Base-by-base conservation (phyloP, 805 yeast genomes). In the Middelhovenomyces tepae region DNA sequence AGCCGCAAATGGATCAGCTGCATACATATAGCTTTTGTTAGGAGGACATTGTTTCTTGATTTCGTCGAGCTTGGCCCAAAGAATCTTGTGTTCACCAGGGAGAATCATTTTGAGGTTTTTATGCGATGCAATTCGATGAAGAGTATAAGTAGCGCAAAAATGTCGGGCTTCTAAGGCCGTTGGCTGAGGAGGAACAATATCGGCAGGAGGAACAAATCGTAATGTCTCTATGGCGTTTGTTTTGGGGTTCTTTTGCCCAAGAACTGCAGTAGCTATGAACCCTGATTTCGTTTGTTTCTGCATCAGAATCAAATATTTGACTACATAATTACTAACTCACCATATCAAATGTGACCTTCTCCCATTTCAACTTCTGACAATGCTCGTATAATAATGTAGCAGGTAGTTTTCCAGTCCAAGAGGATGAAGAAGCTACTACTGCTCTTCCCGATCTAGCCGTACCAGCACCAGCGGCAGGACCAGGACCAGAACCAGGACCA, bases 381-480 rank as follows among this genome's bases (percentile, higher is more conserved):
- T 76, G 78, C 50, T 89, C 98, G 48, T 84, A 84, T 4, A 89
- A 66, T 11, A 89, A 57, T 0, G 91, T 76, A 2, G 82, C 85
- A 0, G 98, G 97, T 10, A 89, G 63, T 48, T 89, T 89, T 1
- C 98, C 98, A 0, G 95, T 86, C 95, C 95, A 86, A 18, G 89
- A 84, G 28, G 76, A 61, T 22, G 79, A 70, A 10, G 80, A 77
- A 0, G 81, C 69, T 0, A 76, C 80, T n/a, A 67, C 15, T 57
- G 15, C 17, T 16, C 29, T 26, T 7, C 20, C 6, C n/a, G n/a
- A n/a, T n/a, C n/a, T n/a, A 14, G 8, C 27, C 7, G 30, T 27
- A 15, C 34, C 17, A 3, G 34, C 40, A 18, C 27, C 36, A 6
- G 28, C n/a, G 15, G 34, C 40, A 17, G 40, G 35, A 23, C 31